phyloP scores from a whole-genome alignment of 192 early-diverging fungal genomes.

The Dimargaris cristalligena region DNA sequence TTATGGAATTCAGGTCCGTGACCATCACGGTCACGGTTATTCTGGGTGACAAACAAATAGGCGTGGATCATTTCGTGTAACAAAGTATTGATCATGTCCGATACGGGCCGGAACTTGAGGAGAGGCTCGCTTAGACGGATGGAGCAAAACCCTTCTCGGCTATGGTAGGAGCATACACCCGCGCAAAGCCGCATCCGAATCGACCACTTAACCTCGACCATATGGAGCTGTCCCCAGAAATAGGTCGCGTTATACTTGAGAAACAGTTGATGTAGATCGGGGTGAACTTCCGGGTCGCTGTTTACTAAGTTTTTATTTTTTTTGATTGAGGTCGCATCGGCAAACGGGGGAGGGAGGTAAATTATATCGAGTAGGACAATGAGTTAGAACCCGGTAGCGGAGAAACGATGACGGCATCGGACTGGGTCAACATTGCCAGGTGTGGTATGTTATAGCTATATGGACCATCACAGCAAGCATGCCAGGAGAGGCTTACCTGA shows the following conservation, averaged over 20 bases:
- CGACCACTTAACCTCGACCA: constrained; percentile 41
- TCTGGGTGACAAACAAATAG: constrained; percentile 39
- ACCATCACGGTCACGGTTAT: constrained; percentile 33
- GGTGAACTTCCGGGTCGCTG: too few relatives aligned
- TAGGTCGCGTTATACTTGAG: constrained; percentile 34
- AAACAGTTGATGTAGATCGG: constrained; percentile 36
- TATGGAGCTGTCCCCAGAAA: constrained; percentile 30
- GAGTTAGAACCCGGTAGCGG: too few relatives aligned
- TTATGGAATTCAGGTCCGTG: constrained; percentile 42
- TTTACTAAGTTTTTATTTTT: too few relatives aligned
- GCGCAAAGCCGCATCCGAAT: constrained; percentile 40
- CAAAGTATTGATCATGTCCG: constrained; percentile 43
- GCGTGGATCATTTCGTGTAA: constrained; percentile 61
- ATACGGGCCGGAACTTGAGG: constrained; percentile 40
- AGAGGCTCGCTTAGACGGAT: constrained; percentile 42
- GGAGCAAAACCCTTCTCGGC: constrained; percentile 24
- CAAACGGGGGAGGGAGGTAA: too few relatives aligned
- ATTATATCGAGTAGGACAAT: too few relatives aligned
- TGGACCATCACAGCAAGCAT: too few relatives aligned
- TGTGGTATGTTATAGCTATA: too few relatives aligned
- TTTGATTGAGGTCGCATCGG: too few relatives aligned
- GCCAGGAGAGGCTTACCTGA: too few relatives aligned
- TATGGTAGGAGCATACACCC: constrained; percentile 34
- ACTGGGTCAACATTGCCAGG: too few relatives aligned
- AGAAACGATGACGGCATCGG: too few relatives aligned